These are phyloP conservation scores for Shiraia sp. DNA, from an alignment of 2,329 filamentous ascomycete genomes.

Conservation along the genomic window DNA sequence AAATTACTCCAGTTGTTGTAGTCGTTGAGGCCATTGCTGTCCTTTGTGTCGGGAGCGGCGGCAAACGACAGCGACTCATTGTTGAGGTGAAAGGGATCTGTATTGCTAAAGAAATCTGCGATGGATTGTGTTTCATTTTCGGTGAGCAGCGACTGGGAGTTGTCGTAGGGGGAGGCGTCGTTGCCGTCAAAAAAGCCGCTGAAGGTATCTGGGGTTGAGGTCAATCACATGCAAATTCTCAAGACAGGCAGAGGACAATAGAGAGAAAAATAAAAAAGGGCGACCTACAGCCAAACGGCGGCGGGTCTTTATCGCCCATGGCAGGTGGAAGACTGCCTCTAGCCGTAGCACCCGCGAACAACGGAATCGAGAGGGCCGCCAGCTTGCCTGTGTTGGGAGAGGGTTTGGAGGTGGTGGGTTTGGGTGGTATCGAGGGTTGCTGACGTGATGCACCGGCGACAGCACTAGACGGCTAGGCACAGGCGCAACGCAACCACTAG, in stretches of 20 bases:
- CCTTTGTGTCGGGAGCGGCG: constrained; percentile 23
- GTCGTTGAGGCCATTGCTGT: constrained; percentile 18
- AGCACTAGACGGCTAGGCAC: too few species aligned
- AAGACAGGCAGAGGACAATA: too few species aligned
- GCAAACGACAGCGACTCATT: constrained; percentile 15
- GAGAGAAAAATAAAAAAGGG: not conserved
- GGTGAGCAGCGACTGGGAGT: constrained; percentile 34
- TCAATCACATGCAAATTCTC: constrained; percentile 7
- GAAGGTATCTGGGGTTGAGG: constrained; percentile 30
- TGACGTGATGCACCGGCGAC: not conserved
- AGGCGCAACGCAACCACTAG: too few species aligned
- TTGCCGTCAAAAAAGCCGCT: constrained; percentile 25
- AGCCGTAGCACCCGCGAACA: constrained; percentile 27
- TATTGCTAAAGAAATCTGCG: constrained; percentile 39
- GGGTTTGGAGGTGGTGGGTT: constrained; percentile 1
- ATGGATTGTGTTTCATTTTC: constrained; percentile 37
- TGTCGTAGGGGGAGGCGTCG: constrained; percentile 16
- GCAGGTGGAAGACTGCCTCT: constrained; percentile 27
- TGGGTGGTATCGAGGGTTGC: constrained; percentile 1
- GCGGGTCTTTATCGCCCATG: constrained; percentile 40
- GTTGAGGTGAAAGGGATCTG: constrained; percentile 30
- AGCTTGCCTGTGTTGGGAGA: constrained; percentile 23
- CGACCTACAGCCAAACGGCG: constrained; percentile 41
- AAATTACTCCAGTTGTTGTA: constrained; percentile 33
- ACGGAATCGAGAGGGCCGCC: constrained; percentile 29